phyloP scores from a whole-genome alignment of 495 filamentous ascomycete species.

The Neurospora sp. region DNA sequence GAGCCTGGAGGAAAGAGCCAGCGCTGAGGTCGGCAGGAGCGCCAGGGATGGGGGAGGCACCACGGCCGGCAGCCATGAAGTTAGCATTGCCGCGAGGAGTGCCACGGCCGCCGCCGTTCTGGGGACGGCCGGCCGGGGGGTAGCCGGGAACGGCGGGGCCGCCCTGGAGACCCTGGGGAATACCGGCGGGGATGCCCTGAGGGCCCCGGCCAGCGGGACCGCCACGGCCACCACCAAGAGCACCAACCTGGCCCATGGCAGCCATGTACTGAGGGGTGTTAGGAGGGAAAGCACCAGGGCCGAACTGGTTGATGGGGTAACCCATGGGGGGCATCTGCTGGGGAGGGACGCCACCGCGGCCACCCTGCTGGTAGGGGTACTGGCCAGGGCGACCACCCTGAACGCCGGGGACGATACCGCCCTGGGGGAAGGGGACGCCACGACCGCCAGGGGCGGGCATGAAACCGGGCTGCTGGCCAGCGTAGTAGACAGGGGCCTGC shows the following conservation, averaged over 20 bases:
- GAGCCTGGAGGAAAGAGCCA: slow-evolving; percentile 35
- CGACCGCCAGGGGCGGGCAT: slow-evolving; percentile 65
- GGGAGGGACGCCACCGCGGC: slow-evolving; percentile 62
- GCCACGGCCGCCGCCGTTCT: slow-evolving; percentile 34
- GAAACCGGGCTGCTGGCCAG: slow-evolving; percentile 67
- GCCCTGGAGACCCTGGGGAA: slow-evolving; percentile 41
- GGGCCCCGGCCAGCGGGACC: slow-evolving; percentile 64
- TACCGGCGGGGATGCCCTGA: slow-evolving; percentile 56
- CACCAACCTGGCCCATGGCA: slow-evolving; percentile 60
- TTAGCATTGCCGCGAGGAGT: slow-evolving; percentile 23
- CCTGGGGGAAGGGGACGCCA: slow-evolving; percentile 80
- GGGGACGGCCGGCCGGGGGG: slow-evolving; percentile 39
- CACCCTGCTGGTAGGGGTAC: slow-evolving; percentile 73
- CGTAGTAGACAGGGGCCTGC: slow-evolving; percentile 82
- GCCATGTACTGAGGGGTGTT: slow-evolving; percentile 45
- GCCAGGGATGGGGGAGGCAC: slow-evolving; percentile 18
- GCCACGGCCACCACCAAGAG: slow-evolving; percentile 56
- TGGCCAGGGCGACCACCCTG: slow-evolving; percentile 78
- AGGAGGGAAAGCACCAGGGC: slow-evolving; percentile 44
- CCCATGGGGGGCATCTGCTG: slow-evolving; percentile 73
- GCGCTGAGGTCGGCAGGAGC: slow-evolving; percentile 27
- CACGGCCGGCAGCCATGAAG: slow-evolving; percentile 46
- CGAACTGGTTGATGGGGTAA: slow-evolving; percentile 71
- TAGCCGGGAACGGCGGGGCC: slow-evolving; percentile 58
- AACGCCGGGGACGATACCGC: slow-evolving; percentile 69